phyloP scores from a whole-genome alignment of 331 rosid genomes.

The Pyrus hybrid region DNA sequence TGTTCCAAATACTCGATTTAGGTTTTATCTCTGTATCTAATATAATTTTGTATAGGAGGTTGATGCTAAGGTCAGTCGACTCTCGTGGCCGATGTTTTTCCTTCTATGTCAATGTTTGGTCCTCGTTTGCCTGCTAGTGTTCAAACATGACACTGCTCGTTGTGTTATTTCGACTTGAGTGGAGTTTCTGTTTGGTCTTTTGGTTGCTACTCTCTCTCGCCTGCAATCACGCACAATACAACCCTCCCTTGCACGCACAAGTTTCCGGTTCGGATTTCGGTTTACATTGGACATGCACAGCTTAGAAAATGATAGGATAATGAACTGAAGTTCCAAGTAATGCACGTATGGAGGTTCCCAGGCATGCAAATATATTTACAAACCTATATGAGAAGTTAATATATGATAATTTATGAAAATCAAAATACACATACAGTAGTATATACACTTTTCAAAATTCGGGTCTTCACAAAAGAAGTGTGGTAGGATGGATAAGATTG shows the following conservation, averaged over 20 bases:
- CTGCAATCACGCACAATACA: no score
- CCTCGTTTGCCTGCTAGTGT: slow-evolving; percentile 14
- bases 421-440: no score
- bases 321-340: no score
- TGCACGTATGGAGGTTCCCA: no score
- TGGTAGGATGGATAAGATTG: no score
- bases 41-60: slow-evolving; percentile 46
- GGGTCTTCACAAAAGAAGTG: no score
- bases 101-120: slow-evolving; percentile 32
- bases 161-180: slow-evolving; percentile 13
- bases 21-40: slow-evolving; percentile 32
- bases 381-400: no score
- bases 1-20: slow-evolving; percentile 22
- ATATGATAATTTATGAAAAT: no score
- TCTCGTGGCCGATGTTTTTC: slow-evolving; percentile 27
- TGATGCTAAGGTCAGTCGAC: slow-evolving; percentile 30
- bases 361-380: no score
- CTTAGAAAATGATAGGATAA: no score
- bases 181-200: slow-evolving; percentile 8
- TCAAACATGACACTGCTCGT: slow-evolving; percentile 24
- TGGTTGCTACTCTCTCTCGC: background rate
- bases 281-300: background rate
- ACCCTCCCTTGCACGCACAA: background rate
- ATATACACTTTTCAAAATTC: no score
- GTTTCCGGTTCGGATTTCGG: background rate